Evolutionary conservation across 805 yeast genomes (phyloP), one percentile per base, ranked within the genome.

Genomic region (Schizosaccharomyces pombe): DNA sequence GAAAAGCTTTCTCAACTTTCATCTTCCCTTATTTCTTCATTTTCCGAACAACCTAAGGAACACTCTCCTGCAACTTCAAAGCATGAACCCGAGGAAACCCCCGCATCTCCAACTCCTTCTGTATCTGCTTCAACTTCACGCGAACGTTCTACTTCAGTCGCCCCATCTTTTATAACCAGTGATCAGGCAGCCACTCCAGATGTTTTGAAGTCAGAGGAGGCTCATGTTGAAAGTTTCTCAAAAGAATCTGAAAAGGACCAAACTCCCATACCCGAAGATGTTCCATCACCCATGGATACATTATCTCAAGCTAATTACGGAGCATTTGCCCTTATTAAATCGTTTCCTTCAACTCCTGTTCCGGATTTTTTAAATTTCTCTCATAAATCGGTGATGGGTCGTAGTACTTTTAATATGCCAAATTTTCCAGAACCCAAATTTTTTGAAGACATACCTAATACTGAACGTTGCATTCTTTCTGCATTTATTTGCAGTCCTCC

Each of bases 1-100:
- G 67, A 64, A 39, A 73, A 74, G 47, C 71, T 91, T 54, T 72
- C 75, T 8, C 16, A 52, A 29, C 5, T 43, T 2, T 19, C 49
- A 14, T n/a, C 12, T 3, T 24, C 49, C 6, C 14, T 43, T 5
- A 16, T 37, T 19, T 9, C 43, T 16, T 11, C 24, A 6, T 16
- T 11, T 8, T 32, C 8, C 24, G 9, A 37, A 11, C 8, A 8
- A 9, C 22, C 43, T 37, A 11, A 12, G 22, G 43, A 37, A 1
- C 3, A 2, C 14, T 24, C 43, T 9, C n/a, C n/a, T n/a, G n/a
- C n/a, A n/a, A n/a, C n/a, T n/a, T n/a, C n/a, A n/a, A n/a, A n/a
- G n/a, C n/a, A n/a, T n/a, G n/a, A n/a, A n/a, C n/a, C n/a, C n/a
- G n/a, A n/a, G n/a, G n/a, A n/a, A n/a, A n/a, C n/a, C n/a, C n/a